Base-by-base conservation (phyloP, 768 basidiomycete species). In the Tylopilus vinaceipallidus region DNA sequence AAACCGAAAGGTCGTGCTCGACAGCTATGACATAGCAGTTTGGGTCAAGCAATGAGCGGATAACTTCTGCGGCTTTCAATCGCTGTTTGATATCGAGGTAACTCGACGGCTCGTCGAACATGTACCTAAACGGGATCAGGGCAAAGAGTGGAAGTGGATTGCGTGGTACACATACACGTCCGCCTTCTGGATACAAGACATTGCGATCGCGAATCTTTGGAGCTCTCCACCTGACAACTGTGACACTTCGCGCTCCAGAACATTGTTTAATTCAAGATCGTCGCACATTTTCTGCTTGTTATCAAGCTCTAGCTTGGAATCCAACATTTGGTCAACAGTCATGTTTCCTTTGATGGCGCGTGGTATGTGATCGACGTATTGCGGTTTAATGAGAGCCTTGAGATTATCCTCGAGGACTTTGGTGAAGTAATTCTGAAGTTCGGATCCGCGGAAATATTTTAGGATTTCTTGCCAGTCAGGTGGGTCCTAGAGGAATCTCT, bases 281-380 rank as follows among this genome's bases (percentile, higher is more conserved):
- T 87, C 82, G 67, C 88, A 86, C 70, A 98, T 85, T 56, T 77
- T 73, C 63, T 92, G 80, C 70, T 93, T 89, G 75, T 97, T 97
- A 63, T 92, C 84, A 14, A 81, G 77, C 67, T 99, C 93, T 26
- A 86, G 72, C 73, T 98, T 98, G 24, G 82, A 81, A 61, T 94
- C 88, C 53, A 99, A 82, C 95, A 99, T 98, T 63, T 91, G 77
- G 6, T 78, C 74, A 23, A 99, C 95, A 3, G 86, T 87, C 78
- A 91, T 80, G 41, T 73, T 77, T 46, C 88, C 93, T 71, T 98
- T 95, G 77, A 99, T 91, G 34, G 93, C 92, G 36, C 87, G 83
- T 4, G 97, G 97, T 62, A 99, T 98, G 68, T 98, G 95, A 68
- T 99, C 97, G 56, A 99, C 97, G 67, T 99, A 99, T 81, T 99